Evolutionary conservation across 306 rosid genomes (phyloP).

Genomic region (Vigna trinervia): DNA sequence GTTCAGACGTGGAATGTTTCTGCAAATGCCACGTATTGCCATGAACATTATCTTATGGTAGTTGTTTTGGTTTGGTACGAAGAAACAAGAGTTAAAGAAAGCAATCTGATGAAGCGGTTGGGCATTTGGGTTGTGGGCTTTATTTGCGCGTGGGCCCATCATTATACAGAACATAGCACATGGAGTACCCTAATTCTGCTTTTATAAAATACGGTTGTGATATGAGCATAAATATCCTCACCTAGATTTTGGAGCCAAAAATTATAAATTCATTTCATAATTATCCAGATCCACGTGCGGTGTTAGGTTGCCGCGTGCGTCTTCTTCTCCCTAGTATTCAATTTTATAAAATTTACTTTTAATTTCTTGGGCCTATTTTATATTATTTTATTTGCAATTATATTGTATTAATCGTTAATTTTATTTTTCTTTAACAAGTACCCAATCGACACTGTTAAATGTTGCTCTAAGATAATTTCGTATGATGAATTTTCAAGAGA

Average conservation of each 20-base stretch:
- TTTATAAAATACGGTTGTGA: neutral
- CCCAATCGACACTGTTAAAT: too few relatives aligned
- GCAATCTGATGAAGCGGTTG: conserved; percentile 7
- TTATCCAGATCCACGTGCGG: neutral
- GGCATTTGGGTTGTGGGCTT: neutral
- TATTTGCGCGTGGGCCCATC: conserved; percentile 38
- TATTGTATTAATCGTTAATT: neutral
- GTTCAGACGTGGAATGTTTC: conserved; percentile 20
- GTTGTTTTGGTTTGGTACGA: conserved; percentile 4
- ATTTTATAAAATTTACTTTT: neutral
- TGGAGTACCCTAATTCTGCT: conserved; percentile 12
- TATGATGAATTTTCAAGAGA: too few relatives aligned
- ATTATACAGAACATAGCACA: conserved; percentile 8
- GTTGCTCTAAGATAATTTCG: too few relatives aligned
- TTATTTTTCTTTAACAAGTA: too few relatives aligned
- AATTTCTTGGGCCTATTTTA: neutral
- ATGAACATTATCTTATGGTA: neutral
- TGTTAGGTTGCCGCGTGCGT: neutral
- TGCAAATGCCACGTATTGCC: neutral
- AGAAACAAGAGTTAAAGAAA: neutral
- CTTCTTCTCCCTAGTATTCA: too few relatives aligned
- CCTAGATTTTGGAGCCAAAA: neutral
- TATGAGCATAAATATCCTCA: conserved; percentile 9
- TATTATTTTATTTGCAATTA: neutral
- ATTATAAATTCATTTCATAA: neutral